Conservation (phyloP, 2,329 filamentous ascomycete species). For the Dothideomycetidae sp. region DNA sequence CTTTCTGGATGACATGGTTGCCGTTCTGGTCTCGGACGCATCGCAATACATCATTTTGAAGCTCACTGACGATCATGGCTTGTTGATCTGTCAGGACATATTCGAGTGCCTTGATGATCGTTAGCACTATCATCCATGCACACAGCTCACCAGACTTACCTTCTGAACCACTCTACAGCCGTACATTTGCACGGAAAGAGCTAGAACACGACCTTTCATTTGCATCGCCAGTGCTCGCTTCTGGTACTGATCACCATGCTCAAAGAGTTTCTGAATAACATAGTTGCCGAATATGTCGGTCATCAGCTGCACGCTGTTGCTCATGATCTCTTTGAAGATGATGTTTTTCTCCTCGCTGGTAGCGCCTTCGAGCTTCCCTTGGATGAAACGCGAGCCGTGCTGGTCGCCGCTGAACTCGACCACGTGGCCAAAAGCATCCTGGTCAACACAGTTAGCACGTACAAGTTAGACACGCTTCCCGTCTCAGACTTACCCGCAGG, state of each 20-base stretch:
- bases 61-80: conserved; percentile 65
- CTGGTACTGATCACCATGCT: conserved; percentile 85
- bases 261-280: conserved; percentile 94
- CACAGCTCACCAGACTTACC: conserved; percentile 31
- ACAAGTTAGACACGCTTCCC: too few relatives aligned
- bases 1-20: conserved; percentile 93
- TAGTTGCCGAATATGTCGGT: conserved; percentile 97
- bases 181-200: conserved; percentile 76
- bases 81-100: conserved; percentile 88
- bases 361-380: conserved; percentile 77
- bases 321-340: conserved; percentile 74
- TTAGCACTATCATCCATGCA: not conserved
- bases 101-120: conserved; percentile 54
- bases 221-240: conserved; percentile 73
- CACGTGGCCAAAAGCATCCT: conserved; percentile 74
- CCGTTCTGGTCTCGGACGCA: conserved; percentile 81
- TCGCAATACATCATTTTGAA: conserved; percentile 59
- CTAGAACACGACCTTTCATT: conserved; percentile 74
- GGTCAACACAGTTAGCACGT: too few relatives aligned
- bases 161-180: conserved; percentile 94
- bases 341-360: conserved; percentile 93
- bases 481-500: conserved; percentile 45
- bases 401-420: conserved; percentile 95
- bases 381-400: conserved; percentile 88
- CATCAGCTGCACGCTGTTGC: conserved; percentile 78